Evolutionary conservation across 108 stramenopile genomes (phyloP), one percentile per base, ranked within the genome.

Genomic region (Nitzschia inconspicua): DNA sequence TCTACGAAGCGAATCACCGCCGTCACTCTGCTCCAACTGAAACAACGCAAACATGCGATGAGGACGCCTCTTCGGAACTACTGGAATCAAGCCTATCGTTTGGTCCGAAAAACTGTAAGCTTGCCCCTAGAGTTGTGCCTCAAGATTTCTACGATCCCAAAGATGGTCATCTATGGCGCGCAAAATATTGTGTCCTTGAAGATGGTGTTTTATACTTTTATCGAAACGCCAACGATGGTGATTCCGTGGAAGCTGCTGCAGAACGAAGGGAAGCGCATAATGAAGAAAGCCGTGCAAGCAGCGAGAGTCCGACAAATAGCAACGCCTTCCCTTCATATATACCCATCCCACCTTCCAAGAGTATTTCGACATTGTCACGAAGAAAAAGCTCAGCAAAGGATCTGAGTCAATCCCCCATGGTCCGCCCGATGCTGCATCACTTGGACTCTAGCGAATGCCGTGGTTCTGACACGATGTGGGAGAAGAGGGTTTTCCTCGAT

Each of bases 161-260:
- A 35, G 83, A 91, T 59, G 75, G 75, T 14, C 83, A 87, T 54
- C 63, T 83, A 27, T 91, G 89, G 89, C 61, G 81, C 3, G 70
- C 84, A 10, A 85, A 85, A 34, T 91, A 84, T 61, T 91, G 89
- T 55, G 73, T 91, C 23, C 32, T 91, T 36, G 78, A 84, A 49
- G 81, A 85, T 61, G 81, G 84, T 0, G 71, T 84, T 36, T 44
- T 91, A 2, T 91, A 91, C 50, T 87, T 91, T 70, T 91, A 91
- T 65, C 58, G 82, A 4, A 80, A 79, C 53, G 76, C 72, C 14
- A 35, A 29, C 27, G 85, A 85, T 50, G 89, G 73, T 8, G 74
- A 87, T 31, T 76, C 72, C 7, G 55, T 46, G 31, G 84, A 83
- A 53, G 89, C 89, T n/a, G 39, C 58, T 22, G 41, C 43, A n/a